A percentile compares a stretch with the other conserved stretches of the same genome.
These are phyloP conservation scores for Aspergillus hortae DNA, from an alignment of 2,329 filamentous ascomycete genomes.

Conservation along the genomic window DNA sequence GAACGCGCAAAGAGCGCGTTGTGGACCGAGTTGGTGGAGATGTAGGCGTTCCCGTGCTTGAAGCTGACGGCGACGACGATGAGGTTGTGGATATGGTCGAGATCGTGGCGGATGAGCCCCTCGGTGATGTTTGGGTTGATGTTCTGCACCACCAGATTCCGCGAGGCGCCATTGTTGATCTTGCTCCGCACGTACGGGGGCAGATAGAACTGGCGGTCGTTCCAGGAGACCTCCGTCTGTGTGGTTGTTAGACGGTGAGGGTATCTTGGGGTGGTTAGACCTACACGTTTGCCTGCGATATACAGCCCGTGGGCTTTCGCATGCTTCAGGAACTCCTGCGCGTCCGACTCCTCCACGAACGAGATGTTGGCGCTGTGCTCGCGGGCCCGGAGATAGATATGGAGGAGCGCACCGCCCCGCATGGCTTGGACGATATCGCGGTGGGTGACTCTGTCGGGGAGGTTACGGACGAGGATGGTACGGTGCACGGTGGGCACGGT, in stretches of 20 bases:
- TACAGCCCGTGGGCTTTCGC: slow-evolving; percentile 64
- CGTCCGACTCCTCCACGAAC: slow-evolving; percentile 63
- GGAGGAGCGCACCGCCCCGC: slow-evolving; percentile 67
- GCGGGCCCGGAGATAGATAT: slow-evolving; percentile 59
- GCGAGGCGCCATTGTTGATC: slow-evolving; percentile 63
- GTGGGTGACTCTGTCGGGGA: slow-evolving; percentile 61
- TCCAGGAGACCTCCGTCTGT: slow-evolving; percentile 68
- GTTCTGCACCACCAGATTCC: slow-evolving; percentile 68
- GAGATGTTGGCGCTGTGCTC: slow-evolving; percentile 65
- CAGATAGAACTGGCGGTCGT: slow-evolving; percentile 66
- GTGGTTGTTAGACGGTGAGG: neutral
- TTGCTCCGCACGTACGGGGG: slow-evolving; percentile 61
- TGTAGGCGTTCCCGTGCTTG: slow-evolving; percentile 57
- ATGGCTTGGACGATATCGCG: slow-evolving; percentile 63
- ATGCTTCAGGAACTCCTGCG: slow-evolving; percentile 63
- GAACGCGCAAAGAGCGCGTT: slow-evolving; percentile 71
- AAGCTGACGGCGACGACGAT: slow-evolving; percentile 65
- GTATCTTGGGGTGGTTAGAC: slow-evolving; percentile 20
- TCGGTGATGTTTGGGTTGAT: slow-evolving; percentile 59
- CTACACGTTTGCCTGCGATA: slow-evolving; percentile 64
- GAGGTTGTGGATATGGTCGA: slow-evolving; percentile 80
- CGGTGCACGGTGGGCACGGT: slow-evolving; percentile 19
- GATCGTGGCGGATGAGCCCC: slow-evolving; percentile 63
- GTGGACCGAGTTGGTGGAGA: slow-evolving; percentile 74
- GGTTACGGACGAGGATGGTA: slow-evolving; percentile 56